phyloP scores from a whole-genome alignment of 2,329 filamentous ascomycete species.

The Colletotrichum caudatum region DNA sequence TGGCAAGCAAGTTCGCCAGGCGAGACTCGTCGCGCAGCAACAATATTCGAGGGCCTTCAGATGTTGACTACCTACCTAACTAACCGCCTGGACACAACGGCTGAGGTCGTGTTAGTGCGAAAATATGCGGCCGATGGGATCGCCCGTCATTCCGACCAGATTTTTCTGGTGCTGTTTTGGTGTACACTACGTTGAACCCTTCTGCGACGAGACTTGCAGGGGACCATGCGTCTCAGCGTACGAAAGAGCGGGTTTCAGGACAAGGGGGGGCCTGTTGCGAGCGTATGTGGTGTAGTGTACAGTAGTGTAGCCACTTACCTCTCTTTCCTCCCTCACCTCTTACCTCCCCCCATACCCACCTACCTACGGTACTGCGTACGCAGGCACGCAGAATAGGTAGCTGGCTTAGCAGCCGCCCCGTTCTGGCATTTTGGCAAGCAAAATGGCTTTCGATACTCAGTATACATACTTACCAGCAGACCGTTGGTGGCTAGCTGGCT shows the following conservation, averaged over 20 bases:
- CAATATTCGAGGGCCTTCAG: not conserved
- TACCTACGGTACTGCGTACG: too few species aligned
- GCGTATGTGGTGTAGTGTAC: slow-evolving; percentile 14
- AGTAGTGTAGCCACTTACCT: not conserved
- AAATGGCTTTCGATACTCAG: not conserved
- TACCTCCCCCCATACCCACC: not conserved
- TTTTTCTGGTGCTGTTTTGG: slow-evolving; percentile 3
- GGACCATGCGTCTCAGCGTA: slow-evolving; percentile 41
- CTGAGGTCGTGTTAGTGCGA: slow-evolving; percentile 30
- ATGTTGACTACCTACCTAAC: slow-evolving; percentile 11
- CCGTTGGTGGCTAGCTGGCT: too few species aligned
- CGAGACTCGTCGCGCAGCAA: not conserved
- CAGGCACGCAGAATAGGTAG: too few species aligned
- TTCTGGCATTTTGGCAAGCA: not conserved
- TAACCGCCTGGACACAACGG: slow-evolving; percentile 15
- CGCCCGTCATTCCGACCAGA: slow-evolving; percentile 15
- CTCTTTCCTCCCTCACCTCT: not conserved
- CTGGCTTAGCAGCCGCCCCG: not conserved
- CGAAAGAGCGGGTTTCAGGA: slow-evolving; percentile 43
- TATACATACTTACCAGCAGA: not conserved
- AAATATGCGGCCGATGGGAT: not conserved
- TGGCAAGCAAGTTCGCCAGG: not conserved
- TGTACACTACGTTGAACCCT: slow-evolving; percentile 1
- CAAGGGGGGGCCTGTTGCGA: slow-evolving; percentile 31
- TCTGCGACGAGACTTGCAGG: slow-evolving; percentile 40